A percentile compares a stretch with the other conserved stretches of the same genome.
phyloP scores from a whole-genome alignment of 768 basidiomycete species.

The Panaeolus papilionaceus region DNA sequence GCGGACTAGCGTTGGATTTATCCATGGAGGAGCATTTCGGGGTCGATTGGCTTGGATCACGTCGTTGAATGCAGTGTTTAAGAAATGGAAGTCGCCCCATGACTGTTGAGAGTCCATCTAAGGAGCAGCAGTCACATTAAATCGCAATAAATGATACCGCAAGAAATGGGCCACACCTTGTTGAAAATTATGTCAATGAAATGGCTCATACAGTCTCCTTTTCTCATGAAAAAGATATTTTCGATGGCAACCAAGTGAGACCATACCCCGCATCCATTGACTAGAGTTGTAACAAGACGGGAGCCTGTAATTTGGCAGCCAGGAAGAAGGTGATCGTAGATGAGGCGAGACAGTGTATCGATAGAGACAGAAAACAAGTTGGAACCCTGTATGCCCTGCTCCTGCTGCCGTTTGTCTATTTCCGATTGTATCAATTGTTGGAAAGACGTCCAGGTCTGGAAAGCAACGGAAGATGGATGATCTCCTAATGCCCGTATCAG shows the following conservation, averaged over 20 bases:
- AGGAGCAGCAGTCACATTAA: not conserved
- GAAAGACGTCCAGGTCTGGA: slow-evolving; percentile 51
- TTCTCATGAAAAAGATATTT: slow-evolving; percentile 75
- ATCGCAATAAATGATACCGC: not conserved
- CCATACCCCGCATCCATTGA: slow-evolving; percentile 71
- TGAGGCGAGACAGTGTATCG: slow-evolving; percentile 63
- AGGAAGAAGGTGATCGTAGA: slow-evolving; percentile 69
- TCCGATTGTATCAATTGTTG: slow-evolving; percentile 42
- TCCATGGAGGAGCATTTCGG: slow-evolving; percentile 55
- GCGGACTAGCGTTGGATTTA: slow-evolving; percentile 73
- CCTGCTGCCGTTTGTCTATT: slow-evolving; percentile 11
- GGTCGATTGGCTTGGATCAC: slow-evolving; percentile 55
- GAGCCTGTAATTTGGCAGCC: slow-evolving; percentile 59
- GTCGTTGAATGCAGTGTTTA: slow-evolving; percentile 80
- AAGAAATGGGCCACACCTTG: slow-evolving; percentile 52
- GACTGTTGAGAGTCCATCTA: slow-evolving; percentile 78
- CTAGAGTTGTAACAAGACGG: slow-evolving; percentile 60
- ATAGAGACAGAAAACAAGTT: slow-evolving; percentile 57
- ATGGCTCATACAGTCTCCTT: slow-evolving; percentile 78
- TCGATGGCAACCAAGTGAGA: slow-evolving; percentile 69
- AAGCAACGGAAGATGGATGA: slow-evolving; percentile 31
- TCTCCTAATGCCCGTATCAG: slow-evolving; percentile 68
- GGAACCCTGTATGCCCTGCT: slow-evolving; percentile 19
- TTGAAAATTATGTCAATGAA: slow-evolving; percentile 78
- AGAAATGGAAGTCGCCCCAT: slow-evolving; percentile 86